Conservation (phyloP, 2,329 filamentous ascomycete genomes). For the Trichoderma atroviride region DNA sequence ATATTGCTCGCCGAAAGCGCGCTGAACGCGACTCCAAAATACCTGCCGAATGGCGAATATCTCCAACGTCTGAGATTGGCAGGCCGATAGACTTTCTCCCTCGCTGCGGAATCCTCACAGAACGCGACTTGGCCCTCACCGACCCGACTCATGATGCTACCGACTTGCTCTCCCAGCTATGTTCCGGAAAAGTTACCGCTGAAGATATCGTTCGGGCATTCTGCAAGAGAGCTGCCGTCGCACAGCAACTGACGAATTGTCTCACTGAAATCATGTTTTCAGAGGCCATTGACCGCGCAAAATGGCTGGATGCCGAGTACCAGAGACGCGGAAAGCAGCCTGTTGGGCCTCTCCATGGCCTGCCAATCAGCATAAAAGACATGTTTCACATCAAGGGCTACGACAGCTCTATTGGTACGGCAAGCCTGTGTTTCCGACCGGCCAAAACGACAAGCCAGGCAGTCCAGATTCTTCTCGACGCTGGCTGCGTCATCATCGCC, state of each 20-base stretch:
- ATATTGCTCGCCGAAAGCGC: background rate
- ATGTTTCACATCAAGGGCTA: conserved; percentile 4
- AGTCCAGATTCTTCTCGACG: background rate
- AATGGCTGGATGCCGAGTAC: background rate
- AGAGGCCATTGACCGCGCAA: background rate
- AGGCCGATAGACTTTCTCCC: background rate
- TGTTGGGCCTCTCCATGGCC: background rate
- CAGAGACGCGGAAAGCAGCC: background rate
- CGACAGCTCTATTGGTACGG: background rate
- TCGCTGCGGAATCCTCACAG: background rate
- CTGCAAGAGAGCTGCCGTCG: conserved; percentile 4
- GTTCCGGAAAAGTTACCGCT: background rate
- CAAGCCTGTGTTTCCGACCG: background rate
- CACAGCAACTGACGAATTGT: background rate
- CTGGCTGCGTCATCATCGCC: background rate
- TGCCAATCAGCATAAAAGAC: conserved; percentile 3
- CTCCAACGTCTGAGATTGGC: background rate
- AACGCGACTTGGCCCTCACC: background rate
- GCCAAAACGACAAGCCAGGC: background rate
- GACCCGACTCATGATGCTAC: background rate
- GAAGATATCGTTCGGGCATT: conserved; percentile 1
- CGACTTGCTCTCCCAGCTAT: background rate
- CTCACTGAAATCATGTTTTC: conserved; percentile 4
- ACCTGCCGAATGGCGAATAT: background rate
- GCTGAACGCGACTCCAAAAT: background rate